Base-by-base conservation (phyloP, 2,329 filamentous ascomycete genomes). In the Penicillium sp. region DNA sequence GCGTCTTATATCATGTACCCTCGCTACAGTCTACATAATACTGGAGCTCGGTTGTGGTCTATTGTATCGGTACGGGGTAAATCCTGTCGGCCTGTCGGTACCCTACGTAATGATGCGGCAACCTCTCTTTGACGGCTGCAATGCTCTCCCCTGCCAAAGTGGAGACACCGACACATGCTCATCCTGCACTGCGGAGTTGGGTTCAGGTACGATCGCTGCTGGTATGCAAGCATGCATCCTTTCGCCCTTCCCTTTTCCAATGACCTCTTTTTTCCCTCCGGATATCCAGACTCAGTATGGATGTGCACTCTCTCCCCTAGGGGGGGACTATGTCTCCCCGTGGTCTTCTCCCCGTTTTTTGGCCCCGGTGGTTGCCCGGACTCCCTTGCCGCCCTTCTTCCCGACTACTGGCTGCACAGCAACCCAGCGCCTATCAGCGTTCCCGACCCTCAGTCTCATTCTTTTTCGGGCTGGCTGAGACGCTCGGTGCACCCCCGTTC, bases 371-470 rank as follows among this genome's bases (percentile, higher is more conserved):
- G 73, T 75, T 75, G 73, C 73, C 71, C 63, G 69, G 73, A 64
- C 72, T 75, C 73, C 73, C 73, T 74, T 74, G 70, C 72, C 73
- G 72, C 70, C 61, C 64, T 65, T 65, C 58, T 55, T 59, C 60
- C 19, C 60, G 66, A 67, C 70, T 72, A 71, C 60, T 61, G 58
- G 69, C 65, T 70, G 65, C 68, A 63, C 66, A 72, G 69, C 68
- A 71, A 70, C 70, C 63, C 62, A 65, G 63, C 66, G 65, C 70
- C 70, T 72, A 73, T 74, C 71, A 74, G 64, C 67, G 56, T 60
- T 52, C 56, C 59, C 60, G 44, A 55, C 47, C 50, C 27, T 44
- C 52, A 43, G 56, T 50, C 51, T 61, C 57, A 56, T 59, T 47
- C 54, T 62, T 59, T 57, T 50, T 58, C 59, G 56, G 63, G 60